These are phyloP conservation scores for Tetrastigma voinierianum DNA, from an alignment of 164 flowering plant species.

Conservation along the genomic window DNA sequence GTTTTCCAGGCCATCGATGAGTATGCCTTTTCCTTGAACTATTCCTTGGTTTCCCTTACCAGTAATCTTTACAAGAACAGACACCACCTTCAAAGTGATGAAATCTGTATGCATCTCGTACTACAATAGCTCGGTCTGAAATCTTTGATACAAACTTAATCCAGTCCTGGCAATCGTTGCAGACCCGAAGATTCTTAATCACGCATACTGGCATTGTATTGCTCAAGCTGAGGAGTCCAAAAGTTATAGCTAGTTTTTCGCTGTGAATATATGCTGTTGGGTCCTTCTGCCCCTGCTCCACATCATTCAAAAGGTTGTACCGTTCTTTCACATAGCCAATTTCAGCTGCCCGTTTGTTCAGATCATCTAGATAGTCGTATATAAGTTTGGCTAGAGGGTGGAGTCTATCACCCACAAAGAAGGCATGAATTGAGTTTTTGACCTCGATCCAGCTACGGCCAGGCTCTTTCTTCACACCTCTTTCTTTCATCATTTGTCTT, in stretches of 20 bases:
- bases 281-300: constrained; percentile 31
- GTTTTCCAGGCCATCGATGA: no score
- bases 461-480: constrained; percentile 46
- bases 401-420: constrained; percentile 32
- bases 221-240: constrained; percentile 34
- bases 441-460: constrained; percentile 45
- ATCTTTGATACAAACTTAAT: constrained; percentile 33
- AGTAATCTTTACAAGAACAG: constrained; percentile 40
- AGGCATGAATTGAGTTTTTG: constrained; percentile 30
- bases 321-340: constrained; percentile 33
- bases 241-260: constrained; percentile 38
- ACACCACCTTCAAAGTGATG: constrained; percentile 36
- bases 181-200: constrained; percentile 38
- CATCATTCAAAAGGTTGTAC: constrained; percentile 24
- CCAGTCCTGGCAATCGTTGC: constrained; percentile 42
- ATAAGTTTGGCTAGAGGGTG: constrained; percentile 29
- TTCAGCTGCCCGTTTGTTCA: constrained; percentile 25
- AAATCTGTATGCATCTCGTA: constrained; percentile 33
- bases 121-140: constrained; percentile 28
- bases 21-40: no score
- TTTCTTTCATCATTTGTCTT: constrained; percentile 40
- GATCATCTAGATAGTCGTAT: constrained; percentile 19
- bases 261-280: constrained; percentile 28
- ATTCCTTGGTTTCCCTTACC: constrained; percentile 16
- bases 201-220: constrained; percentile 23